Percentiles rank a stretch among this genome's conserved stretches.
Conservation (phyloP, 2,329 filamentous ascomycete species). For the Aspergillus arachidicola region DNA sequence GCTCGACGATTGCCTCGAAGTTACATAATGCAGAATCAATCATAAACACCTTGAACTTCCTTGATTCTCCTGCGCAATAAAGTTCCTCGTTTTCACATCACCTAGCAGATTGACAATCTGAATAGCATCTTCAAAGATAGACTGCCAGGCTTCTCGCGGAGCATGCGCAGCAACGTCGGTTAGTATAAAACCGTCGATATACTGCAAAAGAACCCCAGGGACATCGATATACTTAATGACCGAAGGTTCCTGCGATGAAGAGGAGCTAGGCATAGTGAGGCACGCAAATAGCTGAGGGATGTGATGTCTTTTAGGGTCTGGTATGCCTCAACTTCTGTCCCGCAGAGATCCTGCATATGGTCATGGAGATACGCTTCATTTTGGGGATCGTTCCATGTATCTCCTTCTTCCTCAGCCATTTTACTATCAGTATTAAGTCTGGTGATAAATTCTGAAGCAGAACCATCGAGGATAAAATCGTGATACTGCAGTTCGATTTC, state of each 20-base stretch:
- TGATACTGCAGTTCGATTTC: conserved; percentile 18
- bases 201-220: conserved; percentile 21
- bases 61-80: conserved; percentile 6
- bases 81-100: conserved; percentile 23
- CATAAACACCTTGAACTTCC: conserved; percentile 15
- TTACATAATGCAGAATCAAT: conserved; percentile 18
- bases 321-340: conserved; percentile 19
- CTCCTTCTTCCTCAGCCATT: neutral
- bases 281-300: conserved; percentile 18
- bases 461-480: conserved; percentile 18
- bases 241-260: neutral
- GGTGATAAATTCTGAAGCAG: conserved; percentile 12
- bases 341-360: conserved; percentile 13
- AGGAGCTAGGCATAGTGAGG: conserved; percentile 1
- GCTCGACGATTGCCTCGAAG: conserved; percentile 4
- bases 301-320: conserved; percentile 16
- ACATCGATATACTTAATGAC: conserved; percentile 10
- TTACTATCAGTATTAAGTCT: conserved; percentile 4
- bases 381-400: conserved; percentile 15
- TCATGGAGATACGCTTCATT: conserved; percentile 22
- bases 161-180: conserved; percentile 14
- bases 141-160: conserved; percentile 17
- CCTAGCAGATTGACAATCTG: conserved; percentile 16
- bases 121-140: conserved; percentile 26
- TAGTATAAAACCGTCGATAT: conserved; percentile 19